Conservation (phyloP, 2,329 filamentous ascomycete species). For the Aspergillus glaucus region DNA sequence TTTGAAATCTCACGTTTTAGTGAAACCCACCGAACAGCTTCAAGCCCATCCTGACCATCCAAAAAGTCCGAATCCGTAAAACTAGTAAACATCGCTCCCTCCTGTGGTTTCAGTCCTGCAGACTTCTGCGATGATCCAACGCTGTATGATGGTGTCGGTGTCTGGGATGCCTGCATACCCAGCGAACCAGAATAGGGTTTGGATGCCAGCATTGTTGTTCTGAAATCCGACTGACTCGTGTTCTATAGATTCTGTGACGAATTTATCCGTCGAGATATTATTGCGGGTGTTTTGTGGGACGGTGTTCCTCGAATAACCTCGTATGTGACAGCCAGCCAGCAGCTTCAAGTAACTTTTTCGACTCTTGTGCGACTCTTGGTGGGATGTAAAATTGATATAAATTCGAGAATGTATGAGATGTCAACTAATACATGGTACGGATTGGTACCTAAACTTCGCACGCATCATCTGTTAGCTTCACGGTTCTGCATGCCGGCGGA, state of each 20-base stretch:
- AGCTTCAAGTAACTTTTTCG: background rate
- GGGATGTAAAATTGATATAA: background rate
- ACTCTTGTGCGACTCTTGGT: background rate
- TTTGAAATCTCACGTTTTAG: background rate
- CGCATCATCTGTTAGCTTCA: background rate
- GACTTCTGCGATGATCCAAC: conserved; percentile 22
- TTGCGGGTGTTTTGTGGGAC: background rate
- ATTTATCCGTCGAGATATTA: background rate
- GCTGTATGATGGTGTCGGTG: conserved; percentile 28
- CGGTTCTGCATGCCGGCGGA: background rate
- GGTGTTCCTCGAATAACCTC: background rate
- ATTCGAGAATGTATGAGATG: conserved; percentile 1
- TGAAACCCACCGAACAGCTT: conserved; percentile 59
- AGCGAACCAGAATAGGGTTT: conserved; percentile 33
- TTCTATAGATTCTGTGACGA: too few species aligned
- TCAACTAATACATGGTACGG: conserved; percentile 6
- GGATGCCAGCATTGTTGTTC: conserved; percentile 34
- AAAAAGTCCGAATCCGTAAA: conserved; percentile 92
- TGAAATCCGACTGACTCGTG: background rate
- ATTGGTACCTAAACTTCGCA: background rate
- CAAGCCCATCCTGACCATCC: conserved; percentile 64
- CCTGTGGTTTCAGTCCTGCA: conserved; percentile 22
- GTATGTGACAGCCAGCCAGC: background rate
- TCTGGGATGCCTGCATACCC: conserved; percentile 27
- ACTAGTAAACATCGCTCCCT: conserved; percentile 56